phyloP scores from a whole-genome alignment of 2,329 filamentous ascomycete species.

The Colletotrichum salicis region DNA sequence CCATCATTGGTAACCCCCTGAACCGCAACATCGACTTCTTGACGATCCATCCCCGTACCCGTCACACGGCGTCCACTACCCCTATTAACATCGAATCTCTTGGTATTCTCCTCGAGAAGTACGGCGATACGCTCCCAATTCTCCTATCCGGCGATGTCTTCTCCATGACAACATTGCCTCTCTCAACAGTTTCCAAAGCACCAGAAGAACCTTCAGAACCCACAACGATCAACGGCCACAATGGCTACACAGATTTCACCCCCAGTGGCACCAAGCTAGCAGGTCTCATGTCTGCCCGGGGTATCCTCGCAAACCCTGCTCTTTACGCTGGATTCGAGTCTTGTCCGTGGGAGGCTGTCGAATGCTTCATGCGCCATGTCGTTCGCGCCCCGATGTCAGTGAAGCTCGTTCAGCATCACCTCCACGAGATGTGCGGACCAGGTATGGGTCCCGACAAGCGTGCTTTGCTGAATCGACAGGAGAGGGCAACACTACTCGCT shows the following conservation, averaged over 20 bases:
- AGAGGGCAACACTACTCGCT: conserved; percentile 61
- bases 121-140: conserved; percentile 67
- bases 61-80: conserved; percentile 67
- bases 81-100: conserved; percentile 73
- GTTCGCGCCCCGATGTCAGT: conserved; percentile 69
- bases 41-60: conserved; percentile 75
- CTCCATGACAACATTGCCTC: conserved; percentile 61
- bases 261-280: conserved; percentile 61
- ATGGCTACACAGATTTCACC: conserved; percentile 31
- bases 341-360: conserved; percentile 72
- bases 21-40: conserved; percentile 71
- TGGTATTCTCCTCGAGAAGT: conserved; percentile 62
- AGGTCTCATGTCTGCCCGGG: conserved; percentile 77
- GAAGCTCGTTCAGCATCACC: conserved; percentile 72
- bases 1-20: conserved; percentile 65
- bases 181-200: conserved; percentile 43
- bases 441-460: conserved; percentile 65
- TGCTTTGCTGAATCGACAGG: conserved; percentile 65
- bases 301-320: conserved; percentile 74
- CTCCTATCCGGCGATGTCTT: conserved; percentile 78
- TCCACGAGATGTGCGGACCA: conserved; percentile 73
- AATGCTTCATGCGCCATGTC: conserved; percentile 69
- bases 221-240: neutral
- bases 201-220: neutral
- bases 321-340: conserved; percentile 67